Evolutionary conservation across 2,329 filamentous ascomycete genomes (phyloP).

Genomic region (Graphiopsis chlorocephala): DNA sequence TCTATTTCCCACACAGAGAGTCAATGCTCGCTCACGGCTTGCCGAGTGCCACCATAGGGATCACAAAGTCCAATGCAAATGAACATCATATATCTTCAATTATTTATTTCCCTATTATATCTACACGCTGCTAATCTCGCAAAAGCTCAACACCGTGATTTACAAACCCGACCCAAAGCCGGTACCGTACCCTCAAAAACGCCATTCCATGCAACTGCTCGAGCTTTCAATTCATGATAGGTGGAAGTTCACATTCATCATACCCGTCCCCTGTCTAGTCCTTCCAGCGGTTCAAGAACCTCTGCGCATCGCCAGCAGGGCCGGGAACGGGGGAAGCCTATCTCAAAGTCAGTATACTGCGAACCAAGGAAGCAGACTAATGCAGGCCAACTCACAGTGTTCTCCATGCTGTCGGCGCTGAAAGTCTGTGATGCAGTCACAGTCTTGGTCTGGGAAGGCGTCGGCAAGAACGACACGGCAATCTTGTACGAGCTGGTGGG

Average conservation of each 20-base stretch:
- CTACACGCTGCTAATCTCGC: not conserved
- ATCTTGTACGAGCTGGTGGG: slow-evolving; percentile 56
- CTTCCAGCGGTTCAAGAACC: slow-evolving; percentile 58
- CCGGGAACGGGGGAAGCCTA: slow-evolving; percentile 55
- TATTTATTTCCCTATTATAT: not conserved
- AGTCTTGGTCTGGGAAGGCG: slow-evolving; percentile 49
- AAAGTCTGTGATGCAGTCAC: slow-evolving; percentile 52
- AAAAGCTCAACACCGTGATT: slow-evolving; percentile 1
- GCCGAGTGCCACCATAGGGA: not conserved
- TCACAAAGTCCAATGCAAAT: not conserved
- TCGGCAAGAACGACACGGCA: slow-evolving; percentile 50
- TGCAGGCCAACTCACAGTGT: slow-evolving; percentile 51
- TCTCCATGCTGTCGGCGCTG: slow-evolving; percentile 52
- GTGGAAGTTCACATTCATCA: not conserved
- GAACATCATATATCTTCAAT: not conserved
- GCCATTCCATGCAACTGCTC: slow-evolving; percentile 5
- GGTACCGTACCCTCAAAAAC: slow-evolving; percentile 12
- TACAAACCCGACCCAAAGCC: slow-evolving; percentile 7
- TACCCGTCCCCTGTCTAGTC: slow-evolving; percentile 42
- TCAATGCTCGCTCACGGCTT: not conserved
- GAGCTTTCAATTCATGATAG: not conserved
- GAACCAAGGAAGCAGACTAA: not conserved
- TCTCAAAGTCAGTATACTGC: slow-evolving; percentile 4
- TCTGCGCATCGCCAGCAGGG: slow-evolving; percentile 55
- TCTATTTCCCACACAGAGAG: not conserved